These are phyloP conservation scores for Begonia loranthoides DNA, from an alignment of 306 rosid genomes.

Conservation along the genomic window DNA sequence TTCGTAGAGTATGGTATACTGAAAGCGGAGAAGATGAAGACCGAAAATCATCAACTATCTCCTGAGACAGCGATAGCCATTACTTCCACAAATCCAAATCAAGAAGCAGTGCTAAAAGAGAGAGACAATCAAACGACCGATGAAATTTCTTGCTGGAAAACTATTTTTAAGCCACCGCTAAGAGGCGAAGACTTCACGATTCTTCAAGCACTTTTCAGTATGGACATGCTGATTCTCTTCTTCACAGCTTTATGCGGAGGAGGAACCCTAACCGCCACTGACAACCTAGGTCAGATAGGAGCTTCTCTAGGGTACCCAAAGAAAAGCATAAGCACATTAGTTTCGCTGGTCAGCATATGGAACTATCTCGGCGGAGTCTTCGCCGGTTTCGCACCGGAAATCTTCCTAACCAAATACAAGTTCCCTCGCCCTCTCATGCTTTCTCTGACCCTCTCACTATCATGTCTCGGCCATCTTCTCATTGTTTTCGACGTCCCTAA, in stretches of 20 bases:
- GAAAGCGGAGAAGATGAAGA: too few species aligned
- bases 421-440: slow-evolving; percentile 16
- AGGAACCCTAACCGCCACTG: slow-evolving; percentile 13
- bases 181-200: slow-evolving; percentile 17
- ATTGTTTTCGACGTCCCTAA: slow-evolving; percentile 11
- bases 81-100: too few species aligned
- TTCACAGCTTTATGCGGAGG: slow-evolving; percentile 11
- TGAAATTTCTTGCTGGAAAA: slow-evolving; percentile 5
- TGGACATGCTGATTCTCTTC: slow-evolving; percentile 9
- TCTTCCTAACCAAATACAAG: too few species aligned
- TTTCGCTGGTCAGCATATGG: slow-evolving; percentile 18
- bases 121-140: background rate
- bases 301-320: slow-evolving; percentile 19
- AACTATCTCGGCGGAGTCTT: slow-evolving; percentile 4
- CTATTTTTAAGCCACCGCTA: slow-evolving; percentile 10
- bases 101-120: too few species aligned
- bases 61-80: too few species aligned
- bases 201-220: slow-evolving; percentile 1
- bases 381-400: slow-evolving; percentile 6
- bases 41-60: background rate
- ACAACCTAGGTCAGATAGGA: slow-evolving; percentile 22
- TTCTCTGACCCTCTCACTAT: slow-evolving; percentile 6
- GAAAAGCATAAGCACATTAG: too few species aligned
- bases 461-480: slow-evolving; percentile 14
- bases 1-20: background rate